A percentile compares a stretch with the other conserved stretches of the same genome.
Conservation (phyloP, 306 rosid genomes). For the Lathyrus oleraceus region DNA sequence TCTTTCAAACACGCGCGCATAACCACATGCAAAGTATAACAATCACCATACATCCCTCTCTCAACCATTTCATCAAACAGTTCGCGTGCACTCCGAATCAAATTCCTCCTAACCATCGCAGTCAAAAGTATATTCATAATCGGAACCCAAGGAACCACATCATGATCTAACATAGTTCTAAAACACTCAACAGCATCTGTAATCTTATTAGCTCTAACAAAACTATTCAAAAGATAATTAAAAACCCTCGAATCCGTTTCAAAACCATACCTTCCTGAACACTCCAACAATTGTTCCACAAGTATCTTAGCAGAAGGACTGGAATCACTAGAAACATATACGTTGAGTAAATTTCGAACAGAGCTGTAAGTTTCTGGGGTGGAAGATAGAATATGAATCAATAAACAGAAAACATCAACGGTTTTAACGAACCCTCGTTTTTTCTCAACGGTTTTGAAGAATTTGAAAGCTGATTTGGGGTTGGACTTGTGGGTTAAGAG, state of each 20-base stretch:
- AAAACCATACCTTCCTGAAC: conserved; percentile 45
- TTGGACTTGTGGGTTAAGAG: conserved; percentile 48
- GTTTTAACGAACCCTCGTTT: conserved; percentile 44
- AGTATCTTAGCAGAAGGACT: conserved; percentile 38
- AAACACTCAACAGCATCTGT: conserved; percentile 59
- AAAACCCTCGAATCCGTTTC: conserved; percentile 42
- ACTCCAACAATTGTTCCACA: conserved; percentile 47
- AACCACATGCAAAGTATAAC: conserved; percentile 48
- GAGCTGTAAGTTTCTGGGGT: conserved; percentile 15
- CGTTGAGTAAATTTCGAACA: conserved; percentile 44
- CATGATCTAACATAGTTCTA: conserved; percentile 48
- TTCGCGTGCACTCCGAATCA: conserved; percentile 41
- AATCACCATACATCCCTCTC: conserved; percentile 49
- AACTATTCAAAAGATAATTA: conserved; percentile 57
- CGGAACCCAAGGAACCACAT: conserved; percentile 45
- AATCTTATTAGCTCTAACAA: conserved; percentile 56
- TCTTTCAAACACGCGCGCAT: conserved; percentile 59
- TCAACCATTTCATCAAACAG: conserved; percentile 55
- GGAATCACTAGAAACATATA: conserved; percentile 41
- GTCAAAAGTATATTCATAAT: conserved; percentile 55
- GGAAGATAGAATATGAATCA: conserved; percentile 56
- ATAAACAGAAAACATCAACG: conserved; percentile 49
- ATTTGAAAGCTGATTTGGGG: conserved; percentile 52
- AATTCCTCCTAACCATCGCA: conserved; percentile 54
- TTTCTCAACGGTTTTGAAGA: conserved; percentile 42